These are phyloP conservation scores for Sarocladiaceae sp. DNA, from an alignment of 2,329 filamentous ascomycete genomes.

Conservation along the genomic window DNA sequence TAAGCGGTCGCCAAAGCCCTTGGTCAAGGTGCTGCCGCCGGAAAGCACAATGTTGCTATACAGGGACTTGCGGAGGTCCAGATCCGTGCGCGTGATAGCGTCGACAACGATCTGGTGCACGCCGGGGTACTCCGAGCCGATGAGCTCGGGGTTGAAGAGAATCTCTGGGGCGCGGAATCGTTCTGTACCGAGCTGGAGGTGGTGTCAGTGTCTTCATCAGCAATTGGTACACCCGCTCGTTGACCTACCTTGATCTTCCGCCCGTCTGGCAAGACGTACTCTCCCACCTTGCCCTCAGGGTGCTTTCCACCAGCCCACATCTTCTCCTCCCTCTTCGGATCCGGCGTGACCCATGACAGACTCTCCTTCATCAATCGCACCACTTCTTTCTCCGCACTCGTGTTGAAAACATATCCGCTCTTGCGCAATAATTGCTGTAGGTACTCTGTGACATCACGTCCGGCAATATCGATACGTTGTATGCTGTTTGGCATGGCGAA, in stretches of 20 bases:
- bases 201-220: slow-evolving; percentile 16
- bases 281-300: slow-evolving; percentile 70
- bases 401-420: slow-evolving; percentile 91
- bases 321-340: slow-evolving; percentile 92
- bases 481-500: slow-evolving; percentile 97
- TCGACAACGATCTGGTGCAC: slow-evolving; percentile 98
- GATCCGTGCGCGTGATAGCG: slow-evolving; percentile 87
- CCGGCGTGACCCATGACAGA: slow-evolving; percentile 81
- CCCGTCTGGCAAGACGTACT: slow-evolving; percentile 88
- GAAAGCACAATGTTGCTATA: slow-evolving; percentile 97
- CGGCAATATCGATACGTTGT: slow-evolving; percentile 90
- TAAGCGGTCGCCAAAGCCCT: slow-evolving; percentile 90
- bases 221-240: neutral
- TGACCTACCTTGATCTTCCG: slow-evolving; percentile 74
- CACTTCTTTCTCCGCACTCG: slow-evolving; percentile 98
- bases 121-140: slow-evolving; percentile 92
- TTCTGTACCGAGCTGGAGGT: slow-evolving; percentile 86
- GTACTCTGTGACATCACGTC: slow-evolving; percentile 92
- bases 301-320: slow-evolving; percentile 76
- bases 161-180: slow-evolving; percentile 95
- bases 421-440: slow-evolving; percentile 87
- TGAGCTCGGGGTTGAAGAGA: slow-evolving; percentile 93
- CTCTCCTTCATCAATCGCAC: slow-evolving; percentile 96
- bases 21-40: slow-evolving; percentile 90
- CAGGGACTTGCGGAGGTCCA: slow-evolving; percentile 88